These are phyloP conservation scores for Ascochyta pisi DNA, from an alignment of 2,329 filamentous ascomycete genomes.

Conservation along the genomic window DNA sequence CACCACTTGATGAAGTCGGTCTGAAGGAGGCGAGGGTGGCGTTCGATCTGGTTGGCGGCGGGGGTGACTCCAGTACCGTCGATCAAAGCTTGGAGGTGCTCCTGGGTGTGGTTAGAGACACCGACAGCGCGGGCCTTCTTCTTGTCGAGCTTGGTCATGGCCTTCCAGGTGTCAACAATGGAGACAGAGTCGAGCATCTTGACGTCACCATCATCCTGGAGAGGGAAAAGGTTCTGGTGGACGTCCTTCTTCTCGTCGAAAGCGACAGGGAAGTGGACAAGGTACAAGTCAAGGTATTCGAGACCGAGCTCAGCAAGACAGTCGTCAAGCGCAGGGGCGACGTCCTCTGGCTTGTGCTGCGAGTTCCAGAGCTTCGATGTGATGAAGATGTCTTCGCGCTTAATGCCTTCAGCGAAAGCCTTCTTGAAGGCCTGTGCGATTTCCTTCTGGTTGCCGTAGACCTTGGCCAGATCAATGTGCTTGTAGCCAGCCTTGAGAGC, in stretches of 20 bases:
- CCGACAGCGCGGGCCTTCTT: slow-evolving; percentile 40
- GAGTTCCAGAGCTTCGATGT: slow-evolving; percentile 90
- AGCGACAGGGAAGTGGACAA: slow-evolving; percentile 70
- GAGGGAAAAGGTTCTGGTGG: slow-evolving; percentile 35
- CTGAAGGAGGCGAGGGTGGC: slow-evolving; percentile 38
- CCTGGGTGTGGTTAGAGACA: slow-evolving; percentile 41
- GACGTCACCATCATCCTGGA: slow-evolving; percentile 21
- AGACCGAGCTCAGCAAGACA: slow-evolving; percentile 78
- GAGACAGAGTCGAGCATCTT: slow-evolving; percentile 64
- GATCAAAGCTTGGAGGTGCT: slow-evolving; percentile 61
- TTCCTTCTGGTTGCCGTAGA: slow-evolving; percentile 44
- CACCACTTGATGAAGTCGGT: slow-evolving; percentile 39
- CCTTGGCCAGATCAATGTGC: slow-evolving; percentile 40
- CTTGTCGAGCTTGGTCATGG: slow-evolving; percentile 51
- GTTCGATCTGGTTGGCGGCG: slow-evolving; percentile 42
- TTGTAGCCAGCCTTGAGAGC: slow-evolving; percentile 42
- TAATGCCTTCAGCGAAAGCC: slow-evolving; percentile 53
- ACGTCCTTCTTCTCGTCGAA: slow-evolving; percentile 57
- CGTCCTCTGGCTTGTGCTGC: slow-evolving; percentile 74
- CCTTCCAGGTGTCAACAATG: slow-evolving; percentile 43
- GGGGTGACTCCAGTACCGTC: slow-evolving; percentile 47
- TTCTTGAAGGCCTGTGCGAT: slow-evolving; percentile 37
- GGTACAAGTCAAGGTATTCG: slow-evolving; percentile 89
- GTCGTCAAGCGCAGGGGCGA: slow-evolving; percentile 74
- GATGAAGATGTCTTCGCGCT: slow-evolving; percentile 50